Evolutionary conservation across 306 rosid species (phyloP).

Genomic region (Calophaca sinica): DNA sequence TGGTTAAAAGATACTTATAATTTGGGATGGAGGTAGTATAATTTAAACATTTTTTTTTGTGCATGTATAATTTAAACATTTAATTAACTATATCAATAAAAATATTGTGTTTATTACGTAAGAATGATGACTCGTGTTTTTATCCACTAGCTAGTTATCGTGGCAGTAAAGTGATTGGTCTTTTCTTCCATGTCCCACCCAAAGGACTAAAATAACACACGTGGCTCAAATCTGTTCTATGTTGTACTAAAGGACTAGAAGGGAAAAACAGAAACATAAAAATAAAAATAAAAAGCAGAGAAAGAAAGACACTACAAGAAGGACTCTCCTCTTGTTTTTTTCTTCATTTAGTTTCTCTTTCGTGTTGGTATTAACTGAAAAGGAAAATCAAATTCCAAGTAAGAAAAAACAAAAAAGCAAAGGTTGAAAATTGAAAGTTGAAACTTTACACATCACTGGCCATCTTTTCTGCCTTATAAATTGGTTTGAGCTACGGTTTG

Average conservation of each 20-base stretch:
- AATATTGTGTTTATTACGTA: too few species aligned
- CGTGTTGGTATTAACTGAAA: not conserved
- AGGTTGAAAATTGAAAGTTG: not conserved
- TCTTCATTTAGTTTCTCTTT: not conserved
- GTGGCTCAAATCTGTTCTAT: slow-evolving; percentile 51
- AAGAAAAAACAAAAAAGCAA: not conserved
- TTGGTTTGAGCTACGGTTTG: slow-evolving; percentile 52
- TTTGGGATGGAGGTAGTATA: too few species aligned
- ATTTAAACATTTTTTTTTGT: too few species aligned
- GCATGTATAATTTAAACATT: too few species aligned
- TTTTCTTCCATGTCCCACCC: slow-evolving; percentile 41
- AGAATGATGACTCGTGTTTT: too few species aligned
- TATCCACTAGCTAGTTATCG: too few species aligned
- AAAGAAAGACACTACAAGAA: too few species aligned
- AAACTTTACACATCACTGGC: not conserved
- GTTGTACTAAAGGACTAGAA: slow-evolving; percentile 16
- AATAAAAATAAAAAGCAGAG: not conserved
- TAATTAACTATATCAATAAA: too few species aligned
- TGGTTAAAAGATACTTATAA: too few species aligned
- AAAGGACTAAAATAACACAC: slow-evolving; percentile 38
- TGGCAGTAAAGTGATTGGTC: not conserved
- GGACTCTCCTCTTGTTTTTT: too few species aligned
- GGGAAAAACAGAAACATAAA: slow-evolving; percentile 5
- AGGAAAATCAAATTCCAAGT: not conserved
- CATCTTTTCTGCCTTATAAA: slow-evolving; percentile 57